phyloP scores from a whole-genome alignment of 2,329 filamentous ascomycete genomes.

The Proliferodiscus dingleyae region DNA sequence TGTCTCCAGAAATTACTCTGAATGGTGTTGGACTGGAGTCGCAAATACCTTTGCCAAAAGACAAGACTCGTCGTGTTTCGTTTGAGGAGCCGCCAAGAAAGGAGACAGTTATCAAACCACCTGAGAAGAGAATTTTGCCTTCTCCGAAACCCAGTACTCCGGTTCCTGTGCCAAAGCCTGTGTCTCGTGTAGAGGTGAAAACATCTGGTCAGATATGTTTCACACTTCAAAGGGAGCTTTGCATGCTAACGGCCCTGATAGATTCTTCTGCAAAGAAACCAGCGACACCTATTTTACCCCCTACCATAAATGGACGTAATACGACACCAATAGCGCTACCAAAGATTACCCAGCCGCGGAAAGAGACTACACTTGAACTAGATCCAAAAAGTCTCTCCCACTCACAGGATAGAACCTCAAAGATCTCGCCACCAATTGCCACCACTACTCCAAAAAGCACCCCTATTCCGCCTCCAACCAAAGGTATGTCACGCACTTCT shows the following conservation, averaged over 20 bases:
- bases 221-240: too few species aligned
- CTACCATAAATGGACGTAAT: not conserved
- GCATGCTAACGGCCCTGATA: not conserved
- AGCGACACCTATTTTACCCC: not conserved
- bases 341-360: not conserved
- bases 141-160: constrained; percentile 4
- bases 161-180: not conserved
- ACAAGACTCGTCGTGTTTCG: constrained; percentile 16
- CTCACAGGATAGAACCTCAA: not conserved
- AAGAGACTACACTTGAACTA: not conserved
- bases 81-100: constrained; percentile 13
- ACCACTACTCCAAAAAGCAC: not conserved
- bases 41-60: constrained; percentile 20
- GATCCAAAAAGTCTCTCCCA: not conserved
- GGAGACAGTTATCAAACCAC: constrained; percentile 4
- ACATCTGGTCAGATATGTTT: too few species aligned
- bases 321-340: not conserved
- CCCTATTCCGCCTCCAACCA: not conserved
- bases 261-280: not conserved
- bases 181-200: too few species aligned
- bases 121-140: constrained; percentile 6
- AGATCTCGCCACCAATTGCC: not conserved
- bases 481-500: not conserved
- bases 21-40: constrained; percentile 19
- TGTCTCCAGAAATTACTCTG: constrained; percentile 10